These are phyloP conservation scores for Stagonosporopsis chrysanthemi DNA, from an alignment of 2,329 filamentous ascomycete species.

Conservation along the genomic window DNA sequence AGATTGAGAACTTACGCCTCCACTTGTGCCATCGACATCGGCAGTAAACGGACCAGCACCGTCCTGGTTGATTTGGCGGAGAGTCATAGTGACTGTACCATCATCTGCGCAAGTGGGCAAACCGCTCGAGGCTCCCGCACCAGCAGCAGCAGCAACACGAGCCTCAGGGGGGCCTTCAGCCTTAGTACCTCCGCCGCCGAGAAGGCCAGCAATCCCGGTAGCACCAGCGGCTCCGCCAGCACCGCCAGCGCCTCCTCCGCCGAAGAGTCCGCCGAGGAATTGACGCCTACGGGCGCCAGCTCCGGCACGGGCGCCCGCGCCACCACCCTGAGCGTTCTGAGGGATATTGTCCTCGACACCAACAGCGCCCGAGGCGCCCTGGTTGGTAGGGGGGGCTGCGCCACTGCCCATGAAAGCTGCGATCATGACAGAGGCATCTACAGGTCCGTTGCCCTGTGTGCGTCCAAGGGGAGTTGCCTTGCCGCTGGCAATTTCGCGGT, in stretches of 20 bases:
- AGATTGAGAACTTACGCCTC: constrained; percentile 51
- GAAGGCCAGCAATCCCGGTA: constrained; percentile 41
- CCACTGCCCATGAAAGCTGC: constrained; percentile 63
- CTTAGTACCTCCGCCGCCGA: constrained; percentile 57
- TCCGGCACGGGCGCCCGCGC: not conserved
- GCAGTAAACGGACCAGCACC: constrained; percentile 71
- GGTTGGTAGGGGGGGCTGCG: constrained; percentile 39
- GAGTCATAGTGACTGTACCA: constrained; percentile 68
- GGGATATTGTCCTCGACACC: constrained; percentile 46
- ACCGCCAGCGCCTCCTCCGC: constrained; percentile 43
- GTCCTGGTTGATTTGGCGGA: constrained; percentile 74
- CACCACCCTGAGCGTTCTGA: constrained; percentile 18
- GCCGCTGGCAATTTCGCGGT: constrained; percentile 63
- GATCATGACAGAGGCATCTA: constrained; percentile 67
- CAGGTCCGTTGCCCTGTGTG: constrained; percentile 67
- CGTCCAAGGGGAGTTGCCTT: constrained; percentile 67
- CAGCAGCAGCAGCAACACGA: constrained; percentile 62
- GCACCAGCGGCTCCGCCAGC: constrained; percentile 34
- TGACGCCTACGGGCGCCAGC: constrained; percentile 36
- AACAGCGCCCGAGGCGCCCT: constrained; percentile 39
- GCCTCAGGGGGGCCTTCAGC: constrained; percentile 58
- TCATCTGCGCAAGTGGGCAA: constrained; percentile 68
- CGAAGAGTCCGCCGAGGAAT: constrained; percentile 43
- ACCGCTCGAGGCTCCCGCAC: constrained; percentile 61
- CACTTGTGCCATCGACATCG: constrained; percentile 68